Evolutionary conservation across 352 stramenopile genomes (phyloP), one percentile per base, ranked within the genome.

Genomic region (Discostella stelligera): DNA sequence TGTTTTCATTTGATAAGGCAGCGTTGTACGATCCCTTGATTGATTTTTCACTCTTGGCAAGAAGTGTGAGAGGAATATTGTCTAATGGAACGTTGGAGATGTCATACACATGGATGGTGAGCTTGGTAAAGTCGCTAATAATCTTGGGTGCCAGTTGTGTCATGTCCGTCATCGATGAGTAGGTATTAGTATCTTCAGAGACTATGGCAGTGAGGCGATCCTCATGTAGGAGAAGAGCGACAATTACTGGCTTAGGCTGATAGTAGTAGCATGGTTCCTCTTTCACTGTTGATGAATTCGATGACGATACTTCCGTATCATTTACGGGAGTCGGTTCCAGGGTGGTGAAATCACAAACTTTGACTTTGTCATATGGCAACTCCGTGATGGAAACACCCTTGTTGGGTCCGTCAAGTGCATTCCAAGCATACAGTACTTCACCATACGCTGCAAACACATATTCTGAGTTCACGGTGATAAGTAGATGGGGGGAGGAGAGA

Each of bases 361-460:
- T 53, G 4, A 60, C 53, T 20, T 13, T 23, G 4, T 77, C 71
- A 44, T 73, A 74, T 14, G 74, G 74, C 67, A 82, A 74, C 9
- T 50, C 41, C 7, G 74, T 82, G 20, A 82, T 62, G 41, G 74
- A 82, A 39, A 71, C 65, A 20, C 74, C 74, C 18, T 53, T 64
- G 5, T 14, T 44, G 37, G 68, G 58, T 41, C 62, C 62, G 58
- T 82, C 56, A 0, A 27, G 59, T 20, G 74, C 74, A 74, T 78
- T 66, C 74, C 74, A 82, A 14, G 41, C 74, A 55, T 70, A 82
- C n/a, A 82, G 55, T 16, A 75, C 4, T 44, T 78, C 74, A n/a
- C 74, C 74, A 39, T 82, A 82, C 13, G 67, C 74, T 27, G 74
- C 64, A 58, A 70, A 82, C 0, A 82, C 74, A 56, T 73, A 59